These are phyloP conservation scores for Gleditsia sinensis DNA, from an alignment of 306 rosid genomes.

Conservation along the genomic window DNA sequence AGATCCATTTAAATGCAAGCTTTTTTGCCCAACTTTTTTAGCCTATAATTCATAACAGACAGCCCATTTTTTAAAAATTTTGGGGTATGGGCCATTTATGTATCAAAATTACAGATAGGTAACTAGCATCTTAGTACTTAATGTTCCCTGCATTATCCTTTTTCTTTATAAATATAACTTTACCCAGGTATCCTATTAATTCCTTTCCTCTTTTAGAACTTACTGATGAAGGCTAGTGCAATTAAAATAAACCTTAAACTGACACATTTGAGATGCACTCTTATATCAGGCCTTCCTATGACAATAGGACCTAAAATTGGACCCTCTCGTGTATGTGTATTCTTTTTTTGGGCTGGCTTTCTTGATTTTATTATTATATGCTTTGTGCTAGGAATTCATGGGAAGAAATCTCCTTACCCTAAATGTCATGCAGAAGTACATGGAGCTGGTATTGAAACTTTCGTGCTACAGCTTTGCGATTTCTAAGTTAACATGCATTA, in stretches of 20 bases:
- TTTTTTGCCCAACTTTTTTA: too few species aligned
- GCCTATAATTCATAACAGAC: too few species aligned
- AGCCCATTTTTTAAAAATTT: too few species aligned
- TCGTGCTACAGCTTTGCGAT: not conserved
- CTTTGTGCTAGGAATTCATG: conserved; percentile 77
- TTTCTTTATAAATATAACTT: not conserved
- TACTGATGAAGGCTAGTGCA: not conserved
- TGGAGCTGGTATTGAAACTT: conserved; percentile 76
- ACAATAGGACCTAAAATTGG: not conserved
- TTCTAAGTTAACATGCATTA: not conserved
- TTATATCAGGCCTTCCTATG: not conserved
- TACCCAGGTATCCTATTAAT: too few species aligned
- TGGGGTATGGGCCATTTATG: too few species aligned
- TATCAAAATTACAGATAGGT: not conserved
- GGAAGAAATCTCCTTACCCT: conserved; percentile 92
- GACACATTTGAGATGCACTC: not conserved
- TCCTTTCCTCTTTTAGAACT: not conserved
- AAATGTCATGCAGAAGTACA: conserved; percentile 99
- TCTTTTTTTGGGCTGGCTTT: not conserved
- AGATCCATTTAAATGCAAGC: too few species aligned
- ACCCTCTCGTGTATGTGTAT: not conserved
- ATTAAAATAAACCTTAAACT: not conserved
- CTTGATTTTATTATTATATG: conserved; percentile 24
- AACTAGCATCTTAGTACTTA: not conserved
- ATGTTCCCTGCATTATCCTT: not conserved